Percentiles rank a stretch among this genome's conserved stretches.
Evolutionary conservation across 139 green algal genomes (phyloP).

Genomic region (Micractinium conductrix): DNA sequence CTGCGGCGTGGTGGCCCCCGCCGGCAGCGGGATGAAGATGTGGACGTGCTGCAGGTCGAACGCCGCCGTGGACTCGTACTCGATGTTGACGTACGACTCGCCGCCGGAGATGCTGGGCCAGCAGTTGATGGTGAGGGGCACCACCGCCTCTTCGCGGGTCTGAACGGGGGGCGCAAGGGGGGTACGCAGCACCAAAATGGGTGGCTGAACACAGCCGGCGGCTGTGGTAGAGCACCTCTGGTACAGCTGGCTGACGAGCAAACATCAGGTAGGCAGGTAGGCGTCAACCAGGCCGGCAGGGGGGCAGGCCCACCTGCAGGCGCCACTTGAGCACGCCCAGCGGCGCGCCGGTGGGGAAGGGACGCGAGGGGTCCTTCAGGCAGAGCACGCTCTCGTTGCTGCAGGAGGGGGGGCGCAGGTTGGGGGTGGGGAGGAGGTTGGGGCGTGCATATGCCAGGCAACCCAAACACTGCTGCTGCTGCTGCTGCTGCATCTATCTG

Average conservation of each 20-base stretch:
- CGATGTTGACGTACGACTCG: constrained; percentile 97
- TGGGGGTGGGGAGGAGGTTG: not conserved
- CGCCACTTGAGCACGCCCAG: constrained; percentile 99
- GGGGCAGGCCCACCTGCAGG: no score
- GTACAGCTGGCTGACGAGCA: no score
- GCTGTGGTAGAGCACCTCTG: no score
- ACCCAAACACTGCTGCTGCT: no score
- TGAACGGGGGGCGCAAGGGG: no score
- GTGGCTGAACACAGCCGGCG: no score
- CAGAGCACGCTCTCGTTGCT: constrained; percentile 74
- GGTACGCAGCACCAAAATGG: no score
- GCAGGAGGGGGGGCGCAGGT: not conserved
- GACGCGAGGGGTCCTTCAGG: constrained; percentile 92
- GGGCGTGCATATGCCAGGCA: not conserved
- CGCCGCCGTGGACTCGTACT: constrained; percentile 89
- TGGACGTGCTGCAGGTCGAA: constrained; percentile 94
- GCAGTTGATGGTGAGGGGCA: constrained; percentile 91
- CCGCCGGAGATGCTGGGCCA: constrained; percentile 87
- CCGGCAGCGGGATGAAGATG: constrained; percentile 91
- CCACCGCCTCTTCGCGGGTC: constrained; percentile 65
- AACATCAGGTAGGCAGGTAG: no score
- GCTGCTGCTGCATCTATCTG: not conserved
- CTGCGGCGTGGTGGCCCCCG: constrained; percentile 31
- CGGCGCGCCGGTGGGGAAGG: constrained; percentile 89
- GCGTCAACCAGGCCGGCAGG: no score